These are phyloP conservation scores for Cucurbita moschata DNA, from an alignment of 306 rosid species.

Conservation along the genomic window DNA sequence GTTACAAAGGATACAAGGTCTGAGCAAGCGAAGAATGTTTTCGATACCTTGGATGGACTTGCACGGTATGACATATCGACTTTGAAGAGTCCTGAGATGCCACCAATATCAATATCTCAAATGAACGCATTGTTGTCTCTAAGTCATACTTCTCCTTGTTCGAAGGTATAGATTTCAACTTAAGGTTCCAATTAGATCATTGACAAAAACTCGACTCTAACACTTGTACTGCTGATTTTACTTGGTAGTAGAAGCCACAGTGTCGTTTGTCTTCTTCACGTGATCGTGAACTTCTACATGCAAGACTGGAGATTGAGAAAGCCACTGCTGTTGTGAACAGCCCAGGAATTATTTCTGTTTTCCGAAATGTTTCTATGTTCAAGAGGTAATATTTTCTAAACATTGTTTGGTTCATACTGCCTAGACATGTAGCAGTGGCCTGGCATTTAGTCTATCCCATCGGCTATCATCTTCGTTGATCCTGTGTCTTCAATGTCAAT, in stretches of 20 bases:
- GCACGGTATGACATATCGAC: slow-evolving; percentile 11
- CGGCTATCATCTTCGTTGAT: too few relatives aligned
- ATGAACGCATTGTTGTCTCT: slow-evolving; percentile 38
- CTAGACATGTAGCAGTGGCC: neutral
- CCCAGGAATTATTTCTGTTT: slow-evolving; percentile 45
- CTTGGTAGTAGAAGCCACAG: slow-evolving; percentile 38
- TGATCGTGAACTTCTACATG: slow-evolving; percentile 55
- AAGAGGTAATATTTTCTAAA: slow-evolving; percentile 31
- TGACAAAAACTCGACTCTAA: slow-evolving; percentile 9
- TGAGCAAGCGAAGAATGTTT: slow-evolving; percentile 7
- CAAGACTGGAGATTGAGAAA: slow-evolving; percentile 46
- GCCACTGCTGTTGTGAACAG: slow-evolving; percentile 25
- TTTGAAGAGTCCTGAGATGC: slow-evolving; percentile 20
- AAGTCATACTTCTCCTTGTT: slow-evolving; percentile 22
- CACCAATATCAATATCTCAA: slow-evolving; percentile 26
- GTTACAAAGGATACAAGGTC: slow-evolving; percentile 11
- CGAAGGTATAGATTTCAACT: slow-evolving; percentile 32
- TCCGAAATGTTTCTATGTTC: slow-evolving; percentile 51
- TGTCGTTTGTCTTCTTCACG: slow-evolving; percentile 31
- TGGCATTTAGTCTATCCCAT: neutral
- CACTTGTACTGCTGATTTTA: slow-evolving; percentile 17
- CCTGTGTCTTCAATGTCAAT: neutral
- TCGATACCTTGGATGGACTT: slow-evolving; percentile 6
- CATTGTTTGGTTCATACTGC: neutral
- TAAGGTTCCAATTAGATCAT: slow-evolving; percentile 15